Percentiles rank a stretch among this genome's conserved stretches.
These are phyloP conservation scores for Globisporangium radiosum DNA, from an alignment of 352 stramenopile genomes.

Conservation along the genomic window DNA sequence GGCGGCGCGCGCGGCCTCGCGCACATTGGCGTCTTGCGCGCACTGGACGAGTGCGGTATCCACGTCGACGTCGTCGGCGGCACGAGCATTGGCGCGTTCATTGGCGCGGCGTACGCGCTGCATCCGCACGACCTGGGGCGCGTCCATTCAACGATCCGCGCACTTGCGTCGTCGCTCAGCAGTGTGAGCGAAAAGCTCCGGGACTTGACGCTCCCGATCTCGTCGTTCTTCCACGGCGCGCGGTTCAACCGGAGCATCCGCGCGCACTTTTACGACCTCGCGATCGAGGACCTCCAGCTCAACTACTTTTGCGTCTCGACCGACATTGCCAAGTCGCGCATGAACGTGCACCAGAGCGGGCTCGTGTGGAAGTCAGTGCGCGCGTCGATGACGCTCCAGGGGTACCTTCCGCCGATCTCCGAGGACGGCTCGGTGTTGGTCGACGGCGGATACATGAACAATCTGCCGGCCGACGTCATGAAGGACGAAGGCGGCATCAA, in stretches of 20 bases:
- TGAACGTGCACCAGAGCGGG: constrained; percentile 84
- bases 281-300: constrained; percentile 88
- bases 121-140: constrained; percentile 62
- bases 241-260: constrained; percentile 80
- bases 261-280: constrained; percentile 65
- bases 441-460: constrained; percentile 93
- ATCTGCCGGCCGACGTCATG: constrained; percentile 90
- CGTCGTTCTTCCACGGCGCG: constrained; percentile 84
- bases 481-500: constrained; percentile 84
- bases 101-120: constrained; percentile 74
- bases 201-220: constrained; percentile 86
- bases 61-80: constrained; percentile 93
- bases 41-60: constrained; percentile 89
- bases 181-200: constrained; percentile 69
- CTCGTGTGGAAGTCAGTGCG: constrained; percentile 88
- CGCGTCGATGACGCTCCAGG: constrained; percentile 89
- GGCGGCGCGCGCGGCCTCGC: constrained; percentile 90
- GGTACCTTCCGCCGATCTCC: constrained; percentile 87
- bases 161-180: constrained; percentile 56
- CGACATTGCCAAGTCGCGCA: constrained; percentile 86
- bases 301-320: constrained; percentile 92
- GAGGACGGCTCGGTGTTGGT: constrained; percentile 84
- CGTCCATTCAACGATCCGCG: constrained; percentile 47
- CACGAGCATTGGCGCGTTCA: constrained; percentile 87
- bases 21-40: constrained; percentile 91